Percentiles rank a stretch among this genome's conserved stretches.
Conservation (phyloP, 441 rosid species). For the Eruca vesicaria region DNA sequence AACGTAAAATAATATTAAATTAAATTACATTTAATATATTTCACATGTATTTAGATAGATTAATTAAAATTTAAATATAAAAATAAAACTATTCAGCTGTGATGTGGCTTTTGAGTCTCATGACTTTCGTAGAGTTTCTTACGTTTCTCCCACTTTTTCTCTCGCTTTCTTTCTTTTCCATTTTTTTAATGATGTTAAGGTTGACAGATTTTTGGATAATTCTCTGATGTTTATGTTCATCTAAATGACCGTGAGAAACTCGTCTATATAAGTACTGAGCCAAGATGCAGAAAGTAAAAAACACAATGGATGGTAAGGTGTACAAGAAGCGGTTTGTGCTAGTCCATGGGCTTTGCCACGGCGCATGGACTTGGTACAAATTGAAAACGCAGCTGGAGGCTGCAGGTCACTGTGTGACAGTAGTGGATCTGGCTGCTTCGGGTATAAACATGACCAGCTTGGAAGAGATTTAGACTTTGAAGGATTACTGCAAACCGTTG, state of each 20-base stretch:
- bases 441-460: constrained; percentile 40
- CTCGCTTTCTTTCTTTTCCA: background rate
- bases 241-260: background rate
- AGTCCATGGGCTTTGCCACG: constrained; percentile 51
- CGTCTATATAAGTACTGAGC: background rate
- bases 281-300: background rate
- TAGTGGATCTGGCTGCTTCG: constrained; percentile 45
- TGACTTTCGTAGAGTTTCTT: background rate
- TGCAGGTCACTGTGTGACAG: constrained; percentile 45
- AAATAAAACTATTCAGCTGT: too few relatives aligned
- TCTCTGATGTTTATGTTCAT: background rate
- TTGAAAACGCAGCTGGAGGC: constrained; percentile 44
- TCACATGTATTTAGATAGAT: too few relatives aligned
- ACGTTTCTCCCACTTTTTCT: background rate
- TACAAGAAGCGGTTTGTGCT: constrained; percentile 36
- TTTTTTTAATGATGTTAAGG: background rate
- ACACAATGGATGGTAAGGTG: constrained; percentile 9
- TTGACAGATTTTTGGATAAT: background rate
- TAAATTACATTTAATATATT: too few relatives aligned
- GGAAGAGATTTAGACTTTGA: constrained; percentile 32
- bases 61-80: too few relatives aligned
- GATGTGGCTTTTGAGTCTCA: too few relatives aligned
- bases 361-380: constrained; percentile 63
- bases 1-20: too few relatives aligned
- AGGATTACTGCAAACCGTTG: constrained; percentile 45